A percentile compares a stretch with the other conserved stretches of the same genome.
Evolutionary conservation across 2,329 filamentous ascomycete genomes (phyloP).

Genomic region (Xylaria sp.): DNA sequence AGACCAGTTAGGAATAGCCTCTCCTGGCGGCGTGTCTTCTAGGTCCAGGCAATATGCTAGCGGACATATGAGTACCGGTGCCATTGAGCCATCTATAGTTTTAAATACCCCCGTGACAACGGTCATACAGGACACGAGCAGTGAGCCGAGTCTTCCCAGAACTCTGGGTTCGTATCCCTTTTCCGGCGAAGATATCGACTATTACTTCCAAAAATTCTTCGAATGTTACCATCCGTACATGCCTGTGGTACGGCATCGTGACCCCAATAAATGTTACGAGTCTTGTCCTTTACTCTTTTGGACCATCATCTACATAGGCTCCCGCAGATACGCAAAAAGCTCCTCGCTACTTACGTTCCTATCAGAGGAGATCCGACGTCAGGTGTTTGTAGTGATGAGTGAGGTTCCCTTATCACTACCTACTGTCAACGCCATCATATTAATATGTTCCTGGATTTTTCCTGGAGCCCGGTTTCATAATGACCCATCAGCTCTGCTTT

Average conservation of each 20-base stretch:
- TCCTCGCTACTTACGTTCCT: constrained; percentile 56
- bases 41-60: constrained; percentile 25
- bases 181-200: constrained; percentile 63
- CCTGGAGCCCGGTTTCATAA: constrained; percentile 62
- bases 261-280: constrained; percentile 63
- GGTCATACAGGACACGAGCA: constrained; percentile 31
- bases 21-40: constrained; percentile 34
- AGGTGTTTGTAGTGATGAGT: constrained; percentile 58
- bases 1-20: constrained; percentile 38
- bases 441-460: constrained; percentile 63
- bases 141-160: constrained; percentile 51
- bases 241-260: constrained; percentile 60
- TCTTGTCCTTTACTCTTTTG: constrained; percentile 62
- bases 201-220: constrained; percentile 67
- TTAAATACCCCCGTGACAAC: constrained; percentile 47
- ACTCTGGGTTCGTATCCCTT: constrained; percentile 60
- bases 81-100: constrained; percentile 43
- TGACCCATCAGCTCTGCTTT: constrained; percentile 61
- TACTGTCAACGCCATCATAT: constrained; percentile 62
- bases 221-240: constrained; percentile 63
- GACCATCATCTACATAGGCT: constrained; percentile 62
- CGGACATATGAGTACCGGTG: constrained; percentile 2
- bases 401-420: constrained; percentile 57
- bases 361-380: constrained; percentile 58
- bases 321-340: constrained; percentile 60